Evolutionary conservation across 2,329 filamentous ascomycete species (phyloP), one percentile per base, ranked within the genome.

Genomic region (Thelonectria blattea): DNA sequence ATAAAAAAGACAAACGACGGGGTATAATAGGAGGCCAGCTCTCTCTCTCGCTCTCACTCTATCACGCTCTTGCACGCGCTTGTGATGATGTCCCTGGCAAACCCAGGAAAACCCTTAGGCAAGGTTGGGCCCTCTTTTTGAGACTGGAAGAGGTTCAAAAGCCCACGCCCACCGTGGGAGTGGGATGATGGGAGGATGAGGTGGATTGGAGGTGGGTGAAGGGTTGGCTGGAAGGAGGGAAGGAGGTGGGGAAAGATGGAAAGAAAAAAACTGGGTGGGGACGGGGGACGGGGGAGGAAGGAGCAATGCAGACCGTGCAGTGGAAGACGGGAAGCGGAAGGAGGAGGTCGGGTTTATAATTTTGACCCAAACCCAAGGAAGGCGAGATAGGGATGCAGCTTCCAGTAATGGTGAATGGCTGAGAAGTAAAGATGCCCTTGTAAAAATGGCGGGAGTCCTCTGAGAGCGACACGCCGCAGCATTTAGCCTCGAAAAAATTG

Each of bases 31-130:
- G 67, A 69, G 67, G 34, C 67, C 67, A 67, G 67, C 67, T 69
- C 67, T 63, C 67, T 65, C 58, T 63, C 52, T 65, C n/a, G n/a
- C n/a, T n/a, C 67, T 69, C 67, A 61, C 67, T 65, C 58, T 63
- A 52, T 65, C 42, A 48, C 64, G 49, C 20, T 22, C 58, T 62
- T 52, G 45, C 56, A 18, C 52, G 58, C 43, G 43, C 27, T 59
- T 56, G 61, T 46, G 54, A 65, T 43, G 32, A 24, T 17, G 45
- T 56, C 34, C 45, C 46, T 32, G 42, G 43, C 24, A 52, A 55
- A 41, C 41, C 34, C 42, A 47, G 55, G 53, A 37, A 53, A 37
- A 14, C 46, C 49, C 49, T 49, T 58, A 43, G 53, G 46, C 20
- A 20, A 57, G 20, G 34, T 50, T 52, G 50, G 57, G 52, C 52